Base-by-base conservation (phyloP, 176 grass and related monocot genomes). In the Zea luxurians region DNA sequence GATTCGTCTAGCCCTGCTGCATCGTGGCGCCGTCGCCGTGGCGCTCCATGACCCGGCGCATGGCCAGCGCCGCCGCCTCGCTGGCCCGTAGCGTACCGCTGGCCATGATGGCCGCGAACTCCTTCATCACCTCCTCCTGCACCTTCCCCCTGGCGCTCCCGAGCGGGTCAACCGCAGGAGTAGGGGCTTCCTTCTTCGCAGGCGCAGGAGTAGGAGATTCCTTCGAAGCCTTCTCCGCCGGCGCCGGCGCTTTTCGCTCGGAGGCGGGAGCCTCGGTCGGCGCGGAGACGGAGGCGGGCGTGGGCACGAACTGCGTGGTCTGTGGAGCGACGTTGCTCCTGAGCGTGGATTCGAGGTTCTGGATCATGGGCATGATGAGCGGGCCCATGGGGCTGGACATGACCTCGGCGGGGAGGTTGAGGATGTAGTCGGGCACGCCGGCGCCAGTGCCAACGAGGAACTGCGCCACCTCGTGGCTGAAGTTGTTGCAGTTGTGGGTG, bases 401-500 rank as follows among this genome's bases (percentile, higher is more conserved):
- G 35, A 97, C 95, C 81, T 97, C 95, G 57, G 10, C 38, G 16
- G 91, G 91, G 36, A 97, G 85, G 48, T 86, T 85, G 37, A 97
- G 87, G 58, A 97, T 97, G 74, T 92, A 94, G 40, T 92, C 89
- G 0, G 95, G 95, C 45, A 97, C 80, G 10, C 64, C 69, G 38
- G 77, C 67, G 40, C 76, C 69, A 38, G 69, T 63, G 37, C 91
- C 89, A 47, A 90, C 82, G 47, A 97, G 84, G 82, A 94, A 97
- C 60, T 92, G 89, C 13, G 89, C 89, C 3, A 83, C 85, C 77
- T 97, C 95, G 74, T 97, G 90, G 85, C 87, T 94, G 73, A 94
- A 94, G 84, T 90, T 97, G 85, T 97, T 97, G 82, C 95, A 97
- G 83, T 94, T 97, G 91, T 97, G 87, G 48, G 53, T 83, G 49